Percentiles rank a stretch among this genome's conserved stretches.
These are phyloP conservation scores for Poronia punctata DNA, from an alignment of 495 filamentous ascomycete species.

Conservation along the genomic window DNA sequence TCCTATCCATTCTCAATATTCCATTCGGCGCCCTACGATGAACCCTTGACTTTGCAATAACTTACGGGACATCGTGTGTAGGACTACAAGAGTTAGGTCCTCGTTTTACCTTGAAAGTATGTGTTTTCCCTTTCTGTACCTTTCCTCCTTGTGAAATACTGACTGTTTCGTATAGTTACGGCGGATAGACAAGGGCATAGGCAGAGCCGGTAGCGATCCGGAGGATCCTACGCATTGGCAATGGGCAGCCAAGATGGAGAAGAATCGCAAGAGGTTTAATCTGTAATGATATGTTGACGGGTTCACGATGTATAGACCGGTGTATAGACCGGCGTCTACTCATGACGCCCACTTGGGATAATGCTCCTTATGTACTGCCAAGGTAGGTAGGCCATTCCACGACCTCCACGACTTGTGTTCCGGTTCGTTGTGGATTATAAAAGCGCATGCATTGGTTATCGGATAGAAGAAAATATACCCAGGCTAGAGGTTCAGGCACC, in stretches of 20 bases:
- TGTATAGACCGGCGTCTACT: no score
- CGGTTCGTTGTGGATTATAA: no score
- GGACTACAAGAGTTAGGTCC: conserved; percentile 24
- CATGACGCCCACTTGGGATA: no score
- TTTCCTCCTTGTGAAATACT: conserved; percentile 3
- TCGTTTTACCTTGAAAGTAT: conserved; percentile 20
- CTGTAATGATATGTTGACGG: conserved; percentile 42
- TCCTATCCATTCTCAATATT: neutral
- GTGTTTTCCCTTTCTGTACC: neutral
- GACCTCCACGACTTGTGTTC: no score
- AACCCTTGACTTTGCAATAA: no score
- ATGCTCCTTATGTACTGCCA: no score
- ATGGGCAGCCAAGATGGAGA: conserved; percentile 92
- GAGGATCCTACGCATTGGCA: conserved; percentile 68
- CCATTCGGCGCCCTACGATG: neutral
- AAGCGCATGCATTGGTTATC: no score
- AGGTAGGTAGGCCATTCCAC: no score
- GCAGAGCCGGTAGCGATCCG: conserved; percentile 68
- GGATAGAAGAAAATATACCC: no score
- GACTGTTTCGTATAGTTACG: conserved; percentile 61
- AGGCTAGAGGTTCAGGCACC: no score
- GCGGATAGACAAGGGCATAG: conserved; percentile 85
- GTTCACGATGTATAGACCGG: neutral
- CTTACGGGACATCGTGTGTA: conserved; percentile 7
- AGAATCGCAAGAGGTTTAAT: conserved; percentile 85